Percentiles rank a stretch among this genome's conserved stretches.
Conservation (phyloP, 108 stramenopile genomes). For the Pinguiococcus pyrenoidosus region DNA sequence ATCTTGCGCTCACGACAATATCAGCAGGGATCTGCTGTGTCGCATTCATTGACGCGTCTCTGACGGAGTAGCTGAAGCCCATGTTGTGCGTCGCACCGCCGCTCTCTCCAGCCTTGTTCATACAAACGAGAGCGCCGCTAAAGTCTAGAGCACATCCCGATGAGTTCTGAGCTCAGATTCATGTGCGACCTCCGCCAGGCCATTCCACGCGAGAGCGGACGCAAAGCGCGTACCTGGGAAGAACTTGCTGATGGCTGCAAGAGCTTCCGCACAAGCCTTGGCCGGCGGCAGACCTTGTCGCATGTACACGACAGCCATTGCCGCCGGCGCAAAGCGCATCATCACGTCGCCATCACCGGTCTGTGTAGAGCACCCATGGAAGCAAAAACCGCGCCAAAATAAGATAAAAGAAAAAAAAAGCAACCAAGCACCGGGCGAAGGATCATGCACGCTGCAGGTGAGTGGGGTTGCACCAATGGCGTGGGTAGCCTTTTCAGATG, state of each 20-base stretch:
- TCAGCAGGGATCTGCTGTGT: no score
- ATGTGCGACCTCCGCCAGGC: not conserved
- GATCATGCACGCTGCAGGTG: no score
- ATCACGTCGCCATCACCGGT: slow-evolving; percentile 38
- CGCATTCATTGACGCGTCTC: no score
- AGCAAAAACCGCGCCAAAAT: no score
- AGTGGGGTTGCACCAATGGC: no score
- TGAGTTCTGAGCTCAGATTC: not conserved
- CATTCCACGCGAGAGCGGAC: not conserved
- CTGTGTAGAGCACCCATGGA: no score
- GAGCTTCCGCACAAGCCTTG: slow-evolving; percentile 12
- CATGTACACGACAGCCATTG: slow-evolving; percentile 25
- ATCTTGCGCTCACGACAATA: no score
- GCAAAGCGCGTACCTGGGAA: not conserved
- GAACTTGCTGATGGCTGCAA: slow-evolving; percentile 9
- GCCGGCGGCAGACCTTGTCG: slow-evolving; percentile 9
- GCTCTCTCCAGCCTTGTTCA: slow-evolving; percentile 16
- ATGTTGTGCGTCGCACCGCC: slow-evolving; percentile 25
- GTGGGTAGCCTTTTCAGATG: no score
- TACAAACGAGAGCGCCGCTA: slow-evolving; percentile 23
- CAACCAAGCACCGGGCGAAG: no score
- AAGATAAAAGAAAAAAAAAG: no score
- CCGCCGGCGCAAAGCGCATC: slow-evolving; percentile 34
- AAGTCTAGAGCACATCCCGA: slow-evolving; percentile 10
- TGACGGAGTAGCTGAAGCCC: slow-evolving; percentile 20